Evolutionary conservation across 805 yeast species (phyloP), one percentile per base, ranked within the genome.

Genomic region (Wickerhamiella kurtzmanii): DNA sequence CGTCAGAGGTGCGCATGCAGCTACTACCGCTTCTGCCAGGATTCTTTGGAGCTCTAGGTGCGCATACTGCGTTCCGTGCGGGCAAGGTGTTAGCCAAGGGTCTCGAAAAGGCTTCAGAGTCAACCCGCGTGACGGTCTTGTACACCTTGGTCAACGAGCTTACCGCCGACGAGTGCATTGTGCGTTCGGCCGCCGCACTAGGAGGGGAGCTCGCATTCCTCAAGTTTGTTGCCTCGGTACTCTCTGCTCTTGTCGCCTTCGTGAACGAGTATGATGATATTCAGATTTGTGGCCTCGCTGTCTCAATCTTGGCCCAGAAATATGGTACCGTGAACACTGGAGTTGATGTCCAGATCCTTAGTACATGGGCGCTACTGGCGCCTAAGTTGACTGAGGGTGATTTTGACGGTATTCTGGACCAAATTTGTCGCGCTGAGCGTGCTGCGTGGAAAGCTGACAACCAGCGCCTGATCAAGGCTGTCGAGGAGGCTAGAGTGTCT

Each of bases 101-200:
- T 2, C 68, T 84, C 53, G 75, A 73, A 48, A 74, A 76, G 6
- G 37, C 22, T n/a, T 28, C 46, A 37, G 53, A 51, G 37, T 20
- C 50, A 1, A 48, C 47, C 28, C 53, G 44, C 35, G 44, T 52
- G n/a, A 47, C 95, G 5, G 75, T 89, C 1, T 77, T 92, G 44
- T 92, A 92, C 64, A 79, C 94, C 0, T 70, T 89, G 52, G 77
- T 83, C 17, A 92, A 92, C 60, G 62, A 82, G 49, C 64, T 89
- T 28, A 74, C 80, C 44, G 74, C 70, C 45, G 79, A 73, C 15
- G 74, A 55, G 41, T 58, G 54, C 45, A 46, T 28, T 32, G 35
- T 50, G 43, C 47, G 48, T 16, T 32, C 41, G 22, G 49, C 64
- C 50, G 73, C 65, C 55, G 65, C 35, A 6, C 22, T 43, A 48